Conservation (phyloP, 2,329 filamentous ascomycete genomes). For the Fusarium sp. region DNA sequence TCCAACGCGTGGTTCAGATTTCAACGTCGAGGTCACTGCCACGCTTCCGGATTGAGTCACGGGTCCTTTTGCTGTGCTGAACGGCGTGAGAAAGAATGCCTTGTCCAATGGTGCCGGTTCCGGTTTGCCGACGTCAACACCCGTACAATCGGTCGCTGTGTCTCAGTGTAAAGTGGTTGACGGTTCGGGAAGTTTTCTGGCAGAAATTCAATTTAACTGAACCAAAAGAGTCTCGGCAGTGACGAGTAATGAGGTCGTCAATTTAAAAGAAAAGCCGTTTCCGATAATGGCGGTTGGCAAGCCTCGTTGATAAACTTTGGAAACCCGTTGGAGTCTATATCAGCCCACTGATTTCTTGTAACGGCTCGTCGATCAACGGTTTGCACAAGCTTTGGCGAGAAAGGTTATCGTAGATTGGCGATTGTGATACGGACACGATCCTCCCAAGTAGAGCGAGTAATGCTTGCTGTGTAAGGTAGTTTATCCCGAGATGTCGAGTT, state of each 20-base stretch:
- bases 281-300: slow-evolving; percentile 15
- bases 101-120: slow-evolving; percentile 37
- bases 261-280: slow-evolving; percentile 15
- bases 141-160: slow-evolving; percentile 33
- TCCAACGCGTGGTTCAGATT: slow-evolving; percentile 45
- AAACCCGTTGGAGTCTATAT: slow-evolving; percentile 34
- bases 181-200: slow-evolving; percentile 24
- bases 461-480: slow-evolving; percentile 16
- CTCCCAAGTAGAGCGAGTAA: slow-evolving; percentile 19
- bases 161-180: slow-evolving; percentile 44
- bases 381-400: slow-evolving; percentile 22
- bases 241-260: slow-evolving; percentile 8
- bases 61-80: slow-evolving; percentile 14
- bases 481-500: slow-evolving; percentile 10
- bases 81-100: slow-evolving; percentile 39
- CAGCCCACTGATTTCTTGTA: slow-evolving; percentile 14
- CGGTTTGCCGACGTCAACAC: slow-evolving; percentile 28
- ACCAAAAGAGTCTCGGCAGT: slow-evolving; percentile 16
- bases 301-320: slow-evolving; percentile 25
- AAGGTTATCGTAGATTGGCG: slow-evolving; percentile 8
- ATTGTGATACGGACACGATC: slow-evolving; percentile 28
- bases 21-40: slow-evolving; percentile 38
- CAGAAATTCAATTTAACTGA: slow-evolving; percentile 27
- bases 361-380: slow-evolving; percentile 29
- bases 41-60: slow-evolving; percentile 43